These are phyloP conservation scores for Yamadazyma atmosphaerica DNA, from an alignment of 1,139 yeast species.

Conservation along the genomic window DNA sequence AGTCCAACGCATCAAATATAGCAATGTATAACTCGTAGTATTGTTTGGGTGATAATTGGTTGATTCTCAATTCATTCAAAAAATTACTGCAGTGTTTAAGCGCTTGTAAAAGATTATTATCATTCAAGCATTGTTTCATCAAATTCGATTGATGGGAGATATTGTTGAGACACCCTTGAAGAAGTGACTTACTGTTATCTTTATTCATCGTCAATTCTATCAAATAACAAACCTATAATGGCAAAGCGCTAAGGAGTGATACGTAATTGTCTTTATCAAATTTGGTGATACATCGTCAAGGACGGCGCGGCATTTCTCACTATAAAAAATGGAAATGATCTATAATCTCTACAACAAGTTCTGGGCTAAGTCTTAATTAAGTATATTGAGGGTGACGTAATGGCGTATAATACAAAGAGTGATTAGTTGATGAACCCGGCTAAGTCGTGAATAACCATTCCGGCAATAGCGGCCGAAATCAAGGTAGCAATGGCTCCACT, in stretches of 20 bases:
- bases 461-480: slow-evolving; percentile 64
- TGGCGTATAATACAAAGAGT: neutral
- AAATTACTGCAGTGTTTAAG: slow-evolving; percentile 84
- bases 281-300: too few relatives aligned
- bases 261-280: too few relatives aligned
- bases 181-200: slow-evolving; percentile 14
- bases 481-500: slow-evolving; percentile 59
- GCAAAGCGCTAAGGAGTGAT: too few relatives aligned
- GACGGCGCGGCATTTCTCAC: too few relatives aligned
- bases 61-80: slow-evolving; percentile 78
- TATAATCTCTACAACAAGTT: too few relatives aligned
- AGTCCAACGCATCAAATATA: slow-evolving; percentile 79
- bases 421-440: slow-evolving; percentile 17
- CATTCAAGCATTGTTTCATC: slow-evolving; percentile 79
- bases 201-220: slow-evolving; percentile 8
- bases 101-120: slow-evolving; percentile 77
- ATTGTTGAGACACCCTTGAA: slow-evolving; percentile 54
- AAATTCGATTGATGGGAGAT: slow-evolving; percentile 70
- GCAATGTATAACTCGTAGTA: slow-evolving; percentile 90
- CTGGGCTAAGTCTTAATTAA: too few relatives aligned
- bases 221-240: too few relatives aligned
- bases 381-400: neutral
- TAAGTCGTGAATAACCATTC: slow-evolving; percentile 63
- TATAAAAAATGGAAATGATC: too few relatives aligned
- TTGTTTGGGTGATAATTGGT: slow-evolving; percentile 79